A percentile compares a stretch with the other conserved stretches of the same genome.
Evolutionary conservation across 2,329 filamentous ascomycete species (phyloP).

Genomic region (Cytospora schulzeri): DNA sequence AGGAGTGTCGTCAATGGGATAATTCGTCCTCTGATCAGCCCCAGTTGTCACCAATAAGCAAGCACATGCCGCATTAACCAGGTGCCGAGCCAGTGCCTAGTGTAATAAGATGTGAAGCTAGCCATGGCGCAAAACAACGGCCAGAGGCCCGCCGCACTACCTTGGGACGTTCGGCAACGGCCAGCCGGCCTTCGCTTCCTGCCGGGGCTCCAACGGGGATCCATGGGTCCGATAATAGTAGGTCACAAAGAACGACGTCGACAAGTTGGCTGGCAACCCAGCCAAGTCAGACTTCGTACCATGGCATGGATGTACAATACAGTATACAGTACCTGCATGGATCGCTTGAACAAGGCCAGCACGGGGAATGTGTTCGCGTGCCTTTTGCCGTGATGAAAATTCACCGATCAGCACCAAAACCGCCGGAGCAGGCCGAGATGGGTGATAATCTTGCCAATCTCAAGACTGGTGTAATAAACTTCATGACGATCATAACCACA

Average conservation of each 20-base stretch:
- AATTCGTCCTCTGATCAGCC: background rate
- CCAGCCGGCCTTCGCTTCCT: constrained; percentile 20
- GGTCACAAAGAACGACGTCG: constrained; percentile 8
- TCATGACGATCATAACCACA: constrained; percentile 20
- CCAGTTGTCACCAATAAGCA: background rate
- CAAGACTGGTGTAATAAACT: constrained; percentile 11
- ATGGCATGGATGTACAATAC: background rate
- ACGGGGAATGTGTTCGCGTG: background rate
- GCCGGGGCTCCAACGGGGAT: constrained; percentile 16
- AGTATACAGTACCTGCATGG: background rate
- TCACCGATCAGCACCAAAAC: constrained; percentile 13
- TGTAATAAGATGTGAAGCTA: constrained; percentile 13
- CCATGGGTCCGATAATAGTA: constrained; percentile 3
- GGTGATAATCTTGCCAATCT: constrained; percentile 13
- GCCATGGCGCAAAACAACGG: constrained; percentile 28
- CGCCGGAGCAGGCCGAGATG: constrained; percentile 26
- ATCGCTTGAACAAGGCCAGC: background rate
- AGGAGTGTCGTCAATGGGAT: background rate
- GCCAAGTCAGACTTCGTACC: background rate
- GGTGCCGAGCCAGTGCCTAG: background rate
- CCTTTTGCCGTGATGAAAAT: background rate
- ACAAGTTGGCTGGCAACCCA: constrained; percentile 7
- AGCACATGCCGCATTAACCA: background rate
- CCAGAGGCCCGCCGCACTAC: constrained; percentile 23
- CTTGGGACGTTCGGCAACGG: constrained; percentile 24